A percentile compares a stretch with the other conserved stretches of the same genome.
Conservation (phyloP, 345 rosid species). For the Populus euphratica region DNA sequence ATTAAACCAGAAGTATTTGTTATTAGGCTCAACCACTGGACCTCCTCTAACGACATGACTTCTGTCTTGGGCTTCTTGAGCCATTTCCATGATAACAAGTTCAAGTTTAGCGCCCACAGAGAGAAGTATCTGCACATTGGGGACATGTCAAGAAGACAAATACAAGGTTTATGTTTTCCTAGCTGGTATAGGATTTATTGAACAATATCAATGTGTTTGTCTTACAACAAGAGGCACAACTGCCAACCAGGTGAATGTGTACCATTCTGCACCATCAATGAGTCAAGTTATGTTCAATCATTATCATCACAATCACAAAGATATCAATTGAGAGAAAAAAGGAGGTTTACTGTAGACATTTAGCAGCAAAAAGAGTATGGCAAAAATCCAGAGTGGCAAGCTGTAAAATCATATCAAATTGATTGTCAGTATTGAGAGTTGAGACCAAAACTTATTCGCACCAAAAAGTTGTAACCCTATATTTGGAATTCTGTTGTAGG, state of each 20-base stretch:
- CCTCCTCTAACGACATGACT: slow-evolving; percentile 43
- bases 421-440: neutral
- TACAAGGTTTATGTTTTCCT: too few relatives aligned
- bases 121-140: slow-evolving; percentile 40
- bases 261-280: slow-evolving; percentile 36
- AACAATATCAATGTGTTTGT: neutral
- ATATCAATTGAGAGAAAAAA: neutral
- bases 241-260: slow-evolving; percentile 44
- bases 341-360: slow-evolving; percentile 42
- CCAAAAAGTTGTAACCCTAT: too few relatives aligned
- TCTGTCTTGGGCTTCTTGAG: slow-evolving; percentile 41
- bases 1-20: slow-evolving; percentile 59
- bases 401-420: slow-evolving; percentile 23
- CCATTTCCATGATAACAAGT: slow-evolving; percentile 55
- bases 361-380: slow-evolving; percentile 45
- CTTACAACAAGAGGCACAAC: slow-evolving; percentile 41
- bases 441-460: too few relatives aligned
- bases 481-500: too few relatives aligned
- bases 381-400: slow-evolving; percentile 46
- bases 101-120: slow-evolving; percentile 56
- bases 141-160: neutral
- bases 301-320: neutral
- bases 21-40: slow-evolving; percentile 51
- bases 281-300: neutral
- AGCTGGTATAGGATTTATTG: too few relatives aligned